Conservation (phyloP, 2,329 filamentous ascomycete species). For the Hypoxylon sp. region DNA sequence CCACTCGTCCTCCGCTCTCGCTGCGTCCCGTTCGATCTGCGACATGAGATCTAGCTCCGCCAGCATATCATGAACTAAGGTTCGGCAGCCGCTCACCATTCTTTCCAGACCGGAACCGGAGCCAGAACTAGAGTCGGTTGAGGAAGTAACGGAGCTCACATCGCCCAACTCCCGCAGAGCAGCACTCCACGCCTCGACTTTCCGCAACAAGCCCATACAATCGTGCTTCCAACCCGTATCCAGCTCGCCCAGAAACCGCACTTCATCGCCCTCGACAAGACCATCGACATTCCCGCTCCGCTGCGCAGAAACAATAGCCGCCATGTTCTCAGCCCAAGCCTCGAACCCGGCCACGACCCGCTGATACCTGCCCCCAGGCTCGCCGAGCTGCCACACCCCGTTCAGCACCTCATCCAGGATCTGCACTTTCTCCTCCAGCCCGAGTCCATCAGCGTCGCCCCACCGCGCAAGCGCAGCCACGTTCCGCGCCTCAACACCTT, state of each 20-base stretch:
- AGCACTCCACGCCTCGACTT: slow-evolving; percentile 68
- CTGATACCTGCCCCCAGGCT: slow-evolving; percentile 69
- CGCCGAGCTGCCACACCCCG: slow-evolving; percentile 71
- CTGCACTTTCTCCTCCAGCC: slow-evolving; percentile 71
- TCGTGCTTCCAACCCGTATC: slow-evolving; percentile 73
- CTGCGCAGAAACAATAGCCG: slow-evolving; percentile 64
- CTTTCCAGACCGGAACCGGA: slow-evolving; percentile 48
- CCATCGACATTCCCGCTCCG: slow-evolving; percentile 55
- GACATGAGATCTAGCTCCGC: slow-evolving; percentile 75
- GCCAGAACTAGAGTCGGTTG: not conserved
- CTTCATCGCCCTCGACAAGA: slow-evolving; percentile 56
- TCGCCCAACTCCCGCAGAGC: slow-evolving; percentile 64
- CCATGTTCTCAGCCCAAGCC: slow-evolving; percentile 67
- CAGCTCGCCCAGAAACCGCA: slow-evolving; percentile 69
- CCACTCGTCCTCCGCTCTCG: slow-evolving; percentile 71
- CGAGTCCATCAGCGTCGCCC: slow-evolving; percentile 54
- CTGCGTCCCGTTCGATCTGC: slow-evolving; percentile 71
- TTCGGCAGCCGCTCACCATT: slow-evolving; percentile 51
- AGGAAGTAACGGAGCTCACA: slow-evolving; percentile 32
- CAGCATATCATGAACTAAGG: slow-evolving; percentile 71
- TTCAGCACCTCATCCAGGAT: slow-evolving; percentile 69
- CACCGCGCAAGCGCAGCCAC: slow-evolving; percentile 68
- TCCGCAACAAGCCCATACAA: slow-evolving; percentile 65
- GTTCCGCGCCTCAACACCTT: slow-evolving; percentile 66
- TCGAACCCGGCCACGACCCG: slow-evolving; percentile 72